These are phyloP conservation scores for Taiozyma sp. DNA, from an alignment of 1,139 yeast species.

Conservation along the genomic window DNA sequence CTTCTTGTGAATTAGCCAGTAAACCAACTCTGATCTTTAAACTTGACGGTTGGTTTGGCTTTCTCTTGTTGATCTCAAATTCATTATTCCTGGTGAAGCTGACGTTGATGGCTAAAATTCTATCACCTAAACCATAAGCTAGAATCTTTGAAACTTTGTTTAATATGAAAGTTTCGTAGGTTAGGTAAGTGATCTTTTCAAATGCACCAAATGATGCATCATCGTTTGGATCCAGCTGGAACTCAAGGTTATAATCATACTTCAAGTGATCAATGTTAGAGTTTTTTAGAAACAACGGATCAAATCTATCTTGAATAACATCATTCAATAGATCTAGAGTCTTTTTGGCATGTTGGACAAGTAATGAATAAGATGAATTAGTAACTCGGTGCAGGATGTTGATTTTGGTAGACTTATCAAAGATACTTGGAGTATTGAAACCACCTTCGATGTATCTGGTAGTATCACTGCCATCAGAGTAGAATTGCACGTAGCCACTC, in stretches of 20 bases:
- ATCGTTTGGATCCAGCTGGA: conserved; percentile 39
- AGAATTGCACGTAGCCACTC: conserved; percentile 63
- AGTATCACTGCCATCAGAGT: conserved; percentile 47
- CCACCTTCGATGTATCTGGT: conserved; percentile 54
- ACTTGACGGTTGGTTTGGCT: conserved; percentile 35
- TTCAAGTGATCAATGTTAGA: conserved; percentile 52
- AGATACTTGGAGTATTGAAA: conserved; percentile 67
- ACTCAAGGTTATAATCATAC: conserved; percentile 58
- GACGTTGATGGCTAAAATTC: conserved; percentile 46
- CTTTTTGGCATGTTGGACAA: conserved; percentile 63
- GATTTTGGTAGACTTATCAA: conserved; percentile 69
- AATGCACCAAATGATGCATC: conserved; percentile 51
- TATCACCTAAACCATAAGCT: conserved; percentile 60
- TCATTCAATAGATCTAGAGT: conserved; percentile 71
- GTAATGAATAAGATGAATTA: conserved; percentile 53
- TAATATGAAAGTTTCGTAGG: conserved; percentile 62
- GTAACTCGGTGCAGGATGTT: conserved; percentile 85
- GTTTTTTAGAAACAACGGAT: conserved; percentile 70
- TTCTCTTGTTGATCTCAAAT: conserved; percentile 53
- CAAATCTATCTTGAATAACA: conserved; percentile 79
- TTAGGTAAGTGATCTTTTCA: conserved; percentile 70
- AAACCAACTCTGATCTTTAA: conserved; percentile 50
- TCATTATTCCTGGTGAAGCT: conserved; percentile 23
- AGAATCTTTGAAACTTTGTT: conserved; percentile 59
- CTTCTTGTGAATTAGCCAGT: conserved; percentile 64